Evolutionary conservation across 768 basidiomycete genomes (phyloP).

Genomic region (Termitomyces sp.): DNA sequence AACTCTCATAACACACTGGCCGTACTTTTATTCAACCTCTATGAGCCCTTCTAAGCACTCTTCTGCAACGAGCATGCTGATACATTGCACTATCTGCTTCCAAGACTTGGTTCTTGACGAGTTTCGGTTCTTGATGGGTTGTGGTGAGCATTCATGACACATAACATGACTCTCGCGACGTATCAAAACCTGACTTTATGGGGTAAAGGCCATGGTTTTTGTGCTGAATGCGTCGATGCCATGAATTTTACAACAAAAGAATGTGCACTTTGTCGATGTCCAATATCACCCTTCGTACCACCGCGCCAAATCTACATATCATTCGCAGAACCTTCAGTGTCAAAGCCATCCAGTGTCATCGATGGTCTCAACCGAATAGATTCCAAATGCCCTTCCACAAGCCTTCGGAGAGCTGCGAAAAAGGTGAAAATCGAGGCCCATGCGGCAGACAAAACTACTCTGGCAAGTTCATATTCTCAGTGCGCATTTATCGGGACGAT

Average conservation of each 20-base stretch:
- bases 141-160: slow-evolving; percentile 6
- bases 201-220: slow-evolving; percentile 13
- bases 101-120: slow-evolving; percentile 4
- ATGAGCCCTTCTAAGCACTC: background rate
- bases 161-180: background rate
- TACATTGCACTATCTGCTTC: slow-evolving; percentile 12
- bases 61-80: background rate
- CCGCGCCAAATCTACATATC: slow-evolving; percentile 12
- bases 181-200: background rate
- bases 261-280: slow-evolving; percentile 6
- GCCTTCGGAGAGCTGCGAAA: slow-evolving; percentile 7
- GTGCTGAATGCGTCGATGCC: slow-evolving; percentile 1
- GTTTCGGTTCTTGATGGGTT: slow-evolving; percentile 9
- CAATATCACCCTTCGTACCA: background rate
- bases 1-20: background rate
- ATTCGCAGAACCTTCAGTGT: slow-evolving; percentile 3
- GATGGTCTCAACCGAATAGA: slow-evolving; percentile 3
- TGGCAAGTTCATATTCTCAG: background rate
- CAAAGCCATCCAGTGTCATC: background rate
- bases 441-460: background rate
- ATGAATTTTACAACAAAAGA: background rate
- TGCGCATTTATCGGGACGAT: background rate
- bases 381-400: background rate
- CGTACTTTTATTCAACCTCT: background rate
- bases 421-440: slow-evolving; percentile 5